These are phyloP conservation scores for Quercus phellos DNA, from an alignment of 331 rosid genomes.

Conservation along the genomic window DNA sequence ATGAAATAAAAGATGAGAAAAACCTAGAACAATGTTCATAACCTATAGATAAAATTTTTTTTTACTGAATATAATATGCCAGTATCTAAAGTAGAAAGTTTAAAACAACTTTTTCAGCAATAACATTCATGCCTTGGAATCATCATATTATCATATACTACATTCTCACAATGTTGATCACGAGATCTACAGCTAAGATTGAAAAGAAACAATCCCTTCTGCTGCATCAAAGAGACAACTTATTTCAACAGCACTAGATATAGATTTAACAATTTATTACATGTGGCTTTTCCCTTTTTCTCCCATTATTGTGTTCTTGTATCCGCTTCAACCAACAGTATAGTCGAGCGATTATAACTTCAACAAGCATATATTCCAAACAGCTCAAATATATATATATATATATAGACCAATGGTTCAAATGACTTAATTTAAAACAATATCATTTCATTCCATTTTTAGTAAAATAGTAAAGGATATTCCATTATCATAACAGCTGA, in stretches of 20 bases:
- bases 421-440: neutral
- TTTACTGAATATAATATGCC: neutral
- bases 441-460: too few species aligned
- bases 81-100: neutral
- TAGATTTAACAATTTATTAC: neutral
- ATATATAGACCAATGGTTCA: neutral
- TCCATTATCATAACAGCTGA: too few species aligned
- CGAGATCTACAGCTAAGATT: neutral
- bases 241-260: neutral
- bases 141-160: neutral
- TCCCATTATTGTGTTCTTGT: neutral
- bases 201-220: neutral
- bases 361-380: neutral
- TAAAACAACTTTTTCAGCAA: neutral
- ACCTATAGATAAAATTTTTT: neutral
- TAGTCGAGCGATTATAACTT: neutral
- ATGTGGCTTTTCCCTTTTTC: neutral
- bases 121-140: neutral
- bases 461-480: too few species aligned
- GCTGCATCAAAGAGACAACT: too few species aligned
- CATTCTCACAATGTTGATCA: neutral
- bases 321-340: neutral
- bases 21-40: neutral
- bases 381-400: too few species aligned
- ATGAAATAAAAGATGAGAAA: neutral